Percentiles rank a stretch among this genome's conserved stretches.
These are phyloP conservation scores for Cladosporium oxysporum DNA, from an alignment of 2,329 filamentous ascomycete species.

Conservation along the genomic window DNA sequence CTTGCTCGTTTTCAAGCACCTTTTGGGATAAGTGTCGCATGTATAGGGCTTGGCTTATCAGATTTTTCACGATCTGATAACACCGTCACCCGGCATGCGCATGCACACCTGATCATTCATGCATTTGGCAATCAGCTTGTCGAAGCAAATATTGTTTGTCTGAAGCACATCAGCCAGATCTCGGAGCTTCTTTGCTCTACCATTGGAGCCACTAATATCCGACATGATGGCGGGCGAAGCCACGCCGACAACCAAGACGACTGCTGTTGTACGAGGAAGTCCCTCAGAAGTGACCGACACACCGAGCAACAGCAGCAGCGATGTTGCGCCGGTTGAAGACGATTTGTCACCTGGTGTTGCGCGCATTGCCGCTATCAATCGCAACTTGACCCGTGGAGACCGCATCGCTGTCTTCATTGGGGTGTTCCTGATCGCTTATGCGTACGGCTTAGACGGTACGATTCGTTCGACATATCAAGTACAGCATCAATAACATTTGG, in stretches of 20 bases:
- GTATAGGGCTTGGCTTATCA: conserved; percentile 1
- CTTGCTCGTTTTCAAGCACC: background rate
- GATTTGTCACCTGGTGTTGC: conserved; percentile 51
- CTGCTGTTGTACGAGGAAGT: background rate
- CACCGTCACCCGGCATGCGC: background rate
- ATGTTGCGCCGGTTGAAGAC: background rate
- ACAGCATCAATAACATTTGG: background rate
- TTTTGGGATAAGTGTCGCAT: background rate
- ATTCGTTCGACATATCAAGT: conserved; percentile 57
- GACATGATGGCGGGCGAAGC: background rate
- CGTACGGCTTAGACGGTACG: conserved; percentile 62
- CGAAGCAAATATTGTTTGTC: background rate
- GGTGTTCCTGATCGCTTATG: conserved; percentile 65
- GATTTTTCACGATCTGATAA: conserved; percentile 13
- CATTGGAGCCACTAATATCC: background rate
- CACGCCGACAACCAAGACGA: background rate
- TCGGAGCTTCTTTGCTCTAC: background rate
- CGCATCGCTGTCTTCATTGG: conserved; percentile 60
- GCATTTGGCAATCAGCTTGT: background rate
- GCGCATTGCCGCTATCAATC: conserved; percentile 60
- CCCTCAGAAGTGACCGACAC: background rate
- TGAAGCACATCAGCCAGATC: too few relatives aligned
- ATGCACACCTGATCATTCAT: background rate
- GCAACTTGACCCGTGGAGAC: conserved; percentile 55
- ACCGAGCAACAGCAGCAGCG: background rate